Conservation (phyloP, 1,139 yeast species). For the Yamadazyma taylorii region DNA sequence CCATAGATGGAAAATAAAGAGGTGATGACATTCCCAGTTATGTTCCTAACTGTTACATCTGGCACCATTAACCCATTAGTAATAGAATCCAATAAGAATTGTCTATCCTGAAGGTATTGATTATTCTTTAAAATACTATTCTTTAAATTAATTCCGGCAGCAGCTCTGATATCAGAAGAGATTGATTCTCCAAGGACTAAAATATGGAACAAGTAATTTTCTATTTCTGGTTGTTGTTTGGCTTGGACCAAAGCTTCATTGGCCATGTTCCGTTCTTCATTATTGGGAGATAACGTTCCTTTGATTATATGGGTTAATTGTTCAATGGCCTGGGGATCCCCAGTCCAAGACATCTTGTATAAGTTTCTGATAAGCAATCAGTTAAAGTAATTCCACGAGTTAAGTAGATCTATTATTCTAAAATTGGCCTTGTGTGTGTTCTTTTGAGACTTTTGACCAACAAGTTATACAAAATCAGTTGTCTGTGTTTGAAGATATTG, state of each 20-base stretch:
- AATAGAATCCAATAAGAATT: constrained; percentile 61
- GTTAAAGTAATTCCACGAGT: too few species aligned
- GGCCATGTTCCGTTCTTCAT: constrained; percentile 57
- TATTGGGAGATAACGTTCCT: constrained; percentile 64
- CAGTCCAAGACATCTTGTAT: constrained; percentile 58
- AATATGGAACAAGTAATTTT: constrained; percentile 73
- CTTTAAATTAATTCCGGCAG: constrained; percentile 85
- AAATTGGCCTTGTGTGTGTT: too few species aligned
- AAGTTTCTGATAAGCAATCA: too few species aligned
- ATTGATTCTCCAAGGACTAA: constrained; percentile 53
- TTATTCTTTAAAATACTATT: constrained; percentile 53
- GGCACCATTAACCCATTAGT: constrained; percentile 66
- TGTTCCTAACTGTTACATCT: constrained; percentile 69
- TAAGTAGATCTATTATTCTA: too few species aligned
- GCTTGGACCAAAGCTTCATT: constrained; percentile 69
- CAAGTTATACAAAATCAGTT: too few species aligned
- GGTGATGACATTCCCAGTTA: constrained; percentile 89
- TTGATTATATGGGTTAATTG: constrained; percentile 64
- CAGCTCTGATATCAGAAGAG: constrained; percentile 67
- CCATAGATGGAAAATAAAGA: constrained; percentile 77
- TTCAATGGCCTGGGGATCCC: constrained; percentile 58
- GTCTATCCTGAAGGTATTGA: constrained; percentile 35
- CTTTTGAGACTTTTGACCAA: too few species aligned
- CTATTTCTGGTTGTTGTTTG: constrained; percentile 68
- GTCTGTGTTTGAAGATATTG: too few species aligned